phyloP scores from a whole-genome alignment of 495 filamentous ascomycete genomes.

The Trichoderma erinaceum region DNA sequence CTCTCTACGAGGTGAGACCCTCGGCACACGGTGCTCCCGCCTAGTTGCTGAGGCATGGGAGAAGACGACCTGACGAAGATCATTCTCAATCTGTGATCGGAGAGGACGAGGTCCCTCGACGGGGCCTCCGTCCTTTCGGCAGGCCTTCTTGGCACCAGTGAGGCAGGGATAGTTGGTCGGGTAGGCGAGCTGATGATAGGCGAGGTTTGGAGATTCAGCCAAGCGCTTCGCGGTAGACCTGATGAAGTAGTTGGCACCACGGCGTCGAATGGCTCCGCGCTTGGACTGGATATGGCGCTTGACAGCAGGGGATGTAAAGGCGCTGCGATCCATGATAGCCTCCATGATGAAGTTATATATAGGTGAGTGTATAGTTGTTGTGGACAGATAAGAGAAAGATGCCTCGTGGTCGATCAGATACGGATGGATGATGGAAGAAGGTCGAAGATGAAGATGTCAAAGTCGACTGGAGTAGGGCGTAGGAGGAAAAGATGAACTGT shows the following conservation, averaged over 20 bases:
- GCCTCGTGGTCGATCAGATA: background rate
- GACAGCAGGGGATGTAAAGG: background rate
- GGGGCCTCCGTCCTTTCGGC: background rate
- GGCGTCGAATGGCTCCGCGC: conserved; percentile 3
- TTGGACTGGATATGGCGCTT: conserved; percentile 9
- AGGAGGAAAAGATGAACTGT: background rate
- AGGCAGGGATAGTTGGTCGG: background rate
- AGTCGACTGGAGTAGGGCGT: conserved; percentile 5
- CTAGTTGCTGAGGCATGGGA: background rate
- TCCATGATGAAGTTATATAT: conserved; percentile 8
- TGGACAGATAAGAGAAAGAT: background rate
- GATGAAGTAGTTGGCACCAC: background rate
- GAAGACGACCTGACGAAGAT: background rate
- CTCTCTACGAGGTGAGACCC: conserved; percentile 15
- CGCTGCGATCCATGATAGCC: background rate
- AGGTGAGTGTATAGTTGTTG: background rate
- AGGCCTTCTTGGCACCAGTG: background rate
- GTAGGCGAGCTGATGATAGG: background rate
- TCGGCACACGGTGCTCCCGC: background rate
- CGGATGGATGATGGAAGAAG: background rate
- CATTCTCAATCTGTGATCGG: background rate
- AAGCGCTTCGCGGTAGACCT: conserved; percentile 10
- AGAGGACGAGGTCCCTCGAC: background rate
- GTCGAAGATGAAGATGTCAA: conserved; percentile 2
- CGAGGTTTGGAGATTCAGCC: background rate